These are phyloP conservation scores for Talaromyces pinophilus DNA, from an alignment of 2,329 filamentous ascomycete genomes.

Conservation along the genomic window DNA sequence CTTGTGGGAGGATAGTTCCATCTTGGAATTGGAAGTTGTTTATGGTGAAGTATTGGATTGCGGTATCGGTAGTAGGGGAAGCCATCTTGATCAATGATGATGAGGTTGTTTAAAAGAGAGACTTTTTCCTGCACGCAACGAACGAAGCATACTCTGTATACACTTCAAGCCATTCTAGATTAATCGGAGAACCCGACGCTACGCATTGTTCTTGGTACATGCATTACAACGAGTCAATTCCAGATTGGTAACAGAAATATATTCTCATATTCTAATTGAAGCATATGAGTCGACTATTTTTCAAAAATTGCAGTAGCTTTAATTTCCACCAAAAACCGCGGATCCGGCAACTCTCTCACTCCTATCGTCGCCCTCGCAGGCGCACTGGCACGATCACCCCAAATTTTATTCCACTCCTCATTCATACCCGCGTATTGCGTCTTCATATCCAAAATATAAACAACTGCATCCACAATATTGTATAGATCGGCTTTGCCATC, in stretches of 20 bases:
- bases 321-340: slow-evolving; percentile 11
- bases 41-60: slow-evolving; percentile 38
- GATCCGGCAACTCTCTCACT: slow-evolving; percentile 21
- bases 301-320: slow-evolving; percentile 17
- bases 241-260: neutral
- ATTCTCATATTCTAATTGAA: neutral
- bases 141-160: neutral
- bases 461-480: slow-evolving; percentile 45
- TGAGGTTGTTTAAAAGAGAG: neutral
- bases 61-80: slow-evolving; percentile 27
- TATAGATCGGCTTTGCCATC: slow-evolving; percentile 39
- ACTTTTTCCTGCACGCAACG: neutral
- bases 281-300: neutral
- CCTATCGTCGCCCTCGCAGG: slow-evolving; percentile 33
- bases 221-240: neutral
- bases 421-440: slow-evolving; percentile 49
- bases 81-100: slow-evolving; percentile 5
- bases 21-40: slow-evolving; percentile 43
- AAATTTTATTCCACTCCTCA: slow-evolving; percentile 52
- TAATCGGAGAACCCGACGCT: neutral
- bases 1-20: slow-evolving; percentile 36
- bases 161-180: neutral
- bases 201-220: neutral
- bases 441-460: slow-evolving; percentile 48
- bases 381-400: slow-evolving; percentile 38